These are phyloP conservation scores for Esteya vermicola DNA, from an alignment of 2,329 filamentous ascomycete species.

Conservation along the genomic window DNA sequence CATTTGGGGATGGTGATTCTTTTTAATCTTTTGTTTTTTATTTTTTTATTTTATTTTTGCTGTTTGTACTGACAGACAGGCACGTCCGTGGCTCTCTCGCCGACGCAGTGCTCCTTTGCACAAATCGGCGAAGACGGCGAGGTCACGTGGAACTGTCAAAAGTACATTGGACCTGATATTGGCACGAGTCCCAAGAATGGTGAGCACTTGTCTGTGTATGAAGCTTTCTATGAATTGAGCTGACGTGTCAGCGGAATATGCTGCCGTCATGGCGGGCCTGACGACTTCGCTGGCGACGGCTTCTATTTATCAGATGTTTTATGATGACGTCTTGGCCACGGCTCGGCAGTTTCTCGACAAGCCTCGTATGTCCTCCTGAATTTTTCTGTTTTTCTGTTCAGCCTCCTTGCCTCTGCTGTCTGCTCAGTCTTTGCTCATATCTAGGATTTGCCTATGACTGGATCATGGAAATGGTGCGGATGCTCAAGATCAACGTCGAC, in stretches of 20 bases:
- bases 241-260: slow-evolving; percentile 34
- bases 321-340: slow-evolving; percentile 60
- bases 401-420: no score
- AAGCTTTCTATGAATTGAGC: not conserved
- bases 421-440: no score
- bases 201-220: slow-evolving; percentile 17
- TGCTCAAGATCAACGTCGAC: slow-evolving; percentile 62
- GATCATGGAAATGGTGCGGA: slow-evolving; percentile 51
- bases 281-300: slow-evolving; percentile 35
- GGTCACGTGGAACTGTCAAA: slow-evolving; percentile 42
- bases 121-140: slow-evolving; percentile 45
- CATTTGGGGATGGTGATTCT: no score
- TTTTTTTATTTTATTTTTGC: not conserved
- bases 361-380: slow-evolving; percentile 16
- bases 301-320: slow-evolving; percentile 32
- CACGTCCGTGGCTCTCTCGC: slow-evolving; percentile 46
- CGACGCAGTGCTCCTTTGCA: slow-evolving; percentile 42
- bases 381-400: no score
- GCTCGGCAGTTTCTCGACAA: slow-evolving; percentile 34
- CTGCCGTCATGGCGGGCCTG: slow-evolving; percentile 47
- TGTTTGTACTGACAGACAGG: slow-evolving; percentile 20
- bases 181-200: slow-evolving; percentile 33
- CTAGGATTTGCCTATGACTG: slow-evolving; percentile 47
- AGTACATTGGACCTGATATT: slow-evolving; percentile 34
- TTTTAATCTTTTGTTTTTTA: no score